phyloP scores from a whole-genome alignment of 331 rosid genomes.

The Prunus yedoensis region DNA sequence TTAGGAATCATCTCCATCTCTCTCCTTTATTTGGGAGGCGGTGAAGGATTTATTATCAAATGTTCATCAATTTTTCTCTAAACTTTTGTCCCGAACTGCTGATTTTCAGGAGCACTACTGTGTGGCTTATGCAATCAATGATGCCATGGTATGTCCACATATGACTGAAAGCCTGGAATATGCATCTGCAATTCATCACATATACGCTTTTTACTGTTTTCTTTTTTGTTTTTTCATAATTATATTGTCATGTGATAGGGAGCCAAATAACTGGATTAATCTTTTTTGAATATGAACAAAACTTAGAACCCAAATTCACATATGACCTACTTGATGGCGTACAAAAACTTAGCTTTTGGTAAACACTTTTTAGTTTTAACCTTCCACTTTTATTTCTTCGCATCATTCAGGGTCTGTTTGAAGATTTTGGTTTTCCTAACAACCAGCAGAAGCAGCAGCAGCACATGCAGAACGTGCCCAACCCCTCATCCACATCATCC shows the following conservation, averaged over 20 bases:
- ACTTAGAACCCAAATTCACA: not conserved
- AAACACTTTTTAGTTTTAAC: not conserved
- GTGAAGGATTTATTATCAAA: not conserved
- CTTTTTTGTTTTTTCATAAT: not conserved
- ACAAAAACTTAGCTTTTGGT: not conserved
- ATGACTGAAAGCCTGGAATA: not conserved
- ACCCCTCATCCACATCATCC: conserved; percentile 37
- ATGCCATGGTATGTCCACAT: conserved; percentile 64
- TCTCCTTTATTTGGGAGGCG: not conserved
- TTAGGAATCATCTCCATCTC: not conserved
- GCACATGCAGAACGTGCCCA: conserved; percentile 22
- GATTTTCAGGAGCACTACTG: conserved; percentile 97
- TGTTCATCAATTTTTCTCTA: conserved; percentile 18
- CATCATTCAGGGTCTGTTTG: conserved; percentile 63
- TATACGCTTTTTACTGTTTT: not conserved
- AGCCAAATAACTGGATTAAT: not conserved
- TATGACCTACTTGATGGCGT: not conserved
- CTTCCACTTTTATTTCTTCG: conserved; percentile 12
- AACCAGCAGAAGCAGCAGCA: conserved; percentile 15
- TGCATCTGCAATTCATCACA: not conserved
- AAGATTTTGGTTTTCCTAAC: conserved; percentile 66
- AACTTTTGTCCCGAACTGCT: conserved; percentile 22
- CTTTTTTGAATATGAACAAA: not conserved
- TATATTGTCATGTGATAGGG: not conserved
- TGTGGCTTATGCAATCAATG: conserved; percentile 89